phyloP scores from a whole-genome alignment of 805 yeast species.

The Metschnikowia koreensis region DNA sequence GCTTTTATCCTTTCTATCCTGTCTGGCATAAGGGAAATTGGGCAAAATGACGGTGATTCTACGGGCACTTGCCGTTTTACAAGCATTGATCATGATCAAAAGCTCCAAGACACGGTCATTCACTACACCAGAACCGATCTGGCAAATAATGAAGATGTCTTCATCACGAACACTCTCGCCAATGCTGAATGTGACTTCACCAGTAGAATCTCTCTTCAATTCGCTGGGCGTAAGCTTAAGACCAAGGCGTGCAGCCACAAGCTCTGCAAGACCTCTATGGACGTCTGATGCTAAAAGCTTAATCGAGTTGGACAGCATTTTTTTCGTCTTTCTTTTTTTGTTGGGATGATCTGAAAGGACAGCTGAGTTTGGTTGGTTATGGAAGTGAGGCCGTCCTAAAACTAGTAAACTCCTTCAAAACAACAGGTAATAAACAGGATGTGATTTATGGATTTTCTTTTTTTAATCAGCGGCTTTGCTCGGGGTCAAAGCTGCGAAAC shows the following conservation, averaged over 20 bases:
- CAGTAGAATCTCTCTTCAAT: slow-evolving; percentile 63
- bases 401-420: background rate
- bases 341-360: background rate
- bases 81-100: slow-evolving; percentile 76
- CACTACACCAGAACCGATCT: slow-evolving; percentile 72
- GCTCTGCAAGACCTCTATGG: slow-evolving; percentile 65
- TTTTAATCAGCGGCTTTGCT: background rate
- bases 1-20: slow-evolving; percentile 80
- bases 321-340: background rate
- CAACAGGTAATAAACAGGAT: background rate
- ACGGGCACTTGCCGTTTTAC: slow-evolving; percentile 79
- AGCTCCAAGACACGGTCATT: slow-evolving; percentile 75
- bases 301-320: slow-evolving; percentile 74
- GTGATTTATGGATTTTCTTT: background rate
- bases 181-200: slow-evolving; percentile 72
- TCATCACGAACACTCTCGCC: slow-evolving; percentile 85
- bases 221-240: slow-evolving; percentile 59
- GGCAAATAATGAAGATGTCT: slow-evolving; percentile 76
- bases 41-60: slow-evolving; percentile 82
- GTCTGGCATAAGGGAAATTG: slow-evolving; percentile 85
- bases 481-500: slow-evolving; percentile 1
- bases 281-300: slow-evolving; percentile 67
- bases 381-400: background rate
- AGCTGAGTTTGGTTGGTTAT: too few relatives aligned
- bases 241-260: slow-evolving; percentile 64